Evolutionary conservation across 73 alveolate genomes (phyloP).

Genomic region (Tetrahymena malaccensis): DNA sequence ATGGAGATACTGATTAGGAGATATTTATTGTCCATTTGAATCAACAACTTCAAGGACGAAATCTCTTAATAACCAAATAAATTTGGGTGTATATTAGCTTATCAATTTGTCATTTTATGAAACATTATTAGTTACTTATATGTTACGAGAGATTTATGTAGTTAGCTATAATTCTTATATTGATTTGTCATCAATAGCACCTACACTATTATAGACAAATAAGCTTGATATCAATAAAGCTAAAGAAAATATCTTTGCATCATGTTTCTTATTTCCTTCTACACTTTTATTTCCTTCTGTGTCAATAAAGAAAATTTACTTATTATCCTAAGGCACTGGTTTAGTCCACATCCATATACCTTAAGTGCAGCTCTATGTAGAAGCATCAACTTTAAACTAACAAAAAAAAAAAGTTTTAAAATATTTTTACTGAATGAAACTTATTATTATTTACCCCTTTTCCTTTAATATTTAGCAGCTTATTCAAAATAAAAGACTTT

Average conservation of each 20-base stretch:
- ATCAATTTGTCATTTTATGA: slow-evolving; percentile 15
- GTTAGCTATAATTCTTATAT: slow-evolving; percentile 83
- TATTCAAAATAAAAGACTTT: slow-evolving; percentile 81
- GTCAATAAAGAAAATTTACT: slow-evolving; percentile 76
- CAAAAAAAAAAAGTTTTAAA: background rate
- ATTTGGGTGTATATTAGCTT: slow-evolving; percentile 44
- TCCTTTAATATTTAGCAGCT: slow-evolving; percentile 60
- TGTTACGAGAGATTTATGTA: slow-evolving; percentile 76
- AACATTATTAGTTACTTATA: slow-evolving; percentile 11
- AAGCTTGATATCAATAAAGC: slow-evolving; percentile 79
- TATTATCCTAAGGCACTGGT: slow-evolving; percentile 70
- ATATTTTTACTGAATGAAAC: background rate
- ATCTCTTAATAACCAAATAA: slow-evolving; percentile 95
- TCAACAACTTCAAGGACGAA: slow-evolving; percentile 84
- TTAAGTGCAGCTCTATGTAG: slow-evolving; percentile 89
- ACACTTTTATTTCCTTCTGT: slow-evolving; percentile 95
- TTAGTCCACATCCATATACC: slow-evolving; percentile 96
- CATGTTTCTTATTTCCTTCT: slow-evolving; percentile 84
- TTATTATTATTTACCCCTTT: slow-evolving; percentile 50
- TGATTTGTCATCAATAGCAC: slow-evolving; percentile 92
- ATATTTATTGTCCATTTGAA: slow-evolving; percentile 62
- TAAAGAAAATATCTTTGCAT: slow-evolving; percentile 89
- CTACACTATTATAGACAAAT: slow-evolving; percentile 85
- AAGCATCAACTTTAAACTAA: slow-evolving; percentile 72
- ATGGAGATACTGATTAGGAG: slow-evolving; percentile 84